Conservation (phyloP, 1,284 basidiomycete species). For the Irpex sp. region DNA sequence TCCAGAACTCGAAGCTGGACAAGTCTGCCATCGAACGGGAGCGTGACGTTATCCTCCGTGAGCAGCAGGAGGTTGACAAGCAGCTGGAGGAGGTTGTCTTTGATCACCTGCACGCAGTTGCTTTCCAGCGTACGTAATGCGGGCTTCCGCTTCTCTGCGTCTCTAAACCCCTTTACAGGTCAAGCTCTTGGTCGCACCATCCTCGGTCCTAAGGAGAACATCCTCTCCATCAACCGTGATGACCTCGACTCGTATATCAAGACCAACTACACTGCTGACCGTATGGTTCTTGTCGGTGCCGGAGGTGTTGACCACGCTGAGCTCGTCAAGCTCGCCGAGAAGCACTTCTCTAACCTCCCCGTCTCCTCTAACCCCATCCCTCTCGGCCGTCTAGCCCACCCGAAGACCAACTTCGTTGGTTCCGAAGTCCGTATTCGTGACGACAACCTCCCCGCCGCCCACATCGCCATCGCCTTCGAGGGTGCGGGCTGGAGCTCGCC, state of each 20-base stretch:
- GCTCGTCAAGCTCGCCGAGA: slow-evolving; percentile 92
- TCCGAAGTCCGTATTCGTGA: slow-evolving; percentile 96
- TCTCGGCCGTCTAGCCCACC: slow-evolving; percentile 75
- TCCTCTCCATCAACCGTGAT: slow-evolving; percentile 91
- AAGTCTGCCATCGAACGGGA: slow-evolving; percentile 88
- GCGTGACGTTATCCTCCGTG: slow-evolving; percentile 94
- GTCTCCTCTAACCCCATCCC: slow-evolving; percentile 86
- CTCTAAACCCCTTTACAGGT: slow-evolving; percentile 39
- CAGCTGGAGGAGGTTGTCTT: slow-evolving; percentile 98
- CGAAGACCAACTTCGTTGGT: slow-evolving; percentile 84
- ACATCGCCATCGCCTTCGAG: slow-evolving; percentile 97
- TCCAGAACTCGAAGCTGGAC: slow-evolving; percentile 97
- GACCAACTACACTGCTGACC: slow-evolving; percentile 98
- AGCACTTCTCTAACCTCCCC: slow-evolving; percentile 90
- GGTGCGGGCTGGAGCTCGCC: slow-evolving; percentile 97
- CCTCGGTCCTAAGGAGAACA: slow-evolving; percentile 95
- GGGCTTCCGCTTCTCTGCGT: neutral
- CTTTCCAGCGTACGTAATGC: slow-evolving; percentile 63
- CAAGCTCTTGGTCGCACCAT: slow-evolving; percentile 97
- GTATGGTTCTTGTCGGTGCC: slow-evolving; percentile 97
- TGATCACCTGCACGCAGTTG: slow-evolving; percentile 95
- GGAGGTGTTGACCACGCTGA: slow-evolving; percentile 93
- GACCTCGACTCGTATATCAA: slow-evolving; percentile 93
- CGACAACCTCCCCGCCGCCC: slow-evolving; percentile 85
- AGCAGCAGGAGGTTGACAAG: slow-evolving; percentile 99